Conservation (phyloP, 2,329 filamentous ascomycete genomes). For the Aspergillus ochraceus region DNA sequence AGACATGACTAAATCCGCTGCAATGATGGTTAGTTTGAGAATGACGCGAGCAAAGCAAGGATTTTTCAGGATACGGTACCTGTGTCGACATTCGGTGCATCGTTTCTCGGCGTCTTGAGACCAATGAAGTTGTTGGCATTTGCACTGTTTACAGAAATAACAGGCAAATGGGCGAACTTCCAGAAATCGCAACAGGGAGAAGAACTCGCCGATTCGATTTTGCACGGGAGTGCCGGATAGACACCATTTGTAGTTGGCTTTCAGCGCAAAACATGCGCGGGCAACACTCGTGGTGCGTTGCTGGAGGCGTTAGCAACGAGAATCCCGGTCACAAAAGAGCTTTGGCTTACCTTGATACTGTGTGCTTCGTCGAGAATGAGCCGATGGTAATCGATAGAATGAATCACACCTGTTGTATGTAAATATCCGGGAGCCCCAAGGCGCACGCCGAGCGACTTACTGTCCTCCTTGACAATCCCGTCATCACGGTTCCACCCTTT, state of each 20-base stretch:
- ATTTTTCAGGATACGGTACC: conserved; percentile 28
- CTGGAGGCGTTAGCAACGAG: conserved; percentile 21
- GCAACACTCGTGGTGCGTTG: conserved; percentile 82
- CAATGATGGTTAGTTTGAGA: conserved; percentile 15
- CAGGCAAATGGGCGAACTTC: conserved; percentile 86
- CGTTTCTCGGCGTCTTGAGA: conserved; percentile 68
- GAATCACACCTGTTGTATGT: conserved; percentile 63
- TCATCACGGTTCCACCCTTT: conserved; percentile 84
- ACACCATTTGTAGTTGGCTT: conserved; percentile 90
- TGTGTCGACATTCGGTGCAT: conserved; percentile 69
- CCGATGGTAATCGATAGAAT: conserved; percentile 83
- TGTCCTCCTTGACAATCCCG: conserved; percentile 75
- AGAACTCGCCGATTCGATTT: conserved; percentile 96
- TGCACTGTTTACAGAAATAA: conserved; percentile 88
- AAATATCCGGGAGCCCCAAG: conserved; percentile 1
- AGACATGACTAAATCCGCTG: conserved; percentile 66
- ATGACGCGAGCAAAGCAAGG: not conserved
- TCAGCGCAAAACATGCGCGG: conserved; percentile 89
- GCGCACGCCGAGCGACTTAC: conserved; percentile 30
- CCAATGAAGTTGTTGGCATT: conserved; percentile 83
- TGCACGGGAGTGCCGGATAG: conserved; percentile 92
- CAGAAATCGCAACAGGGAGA: conserved; percentile 89
- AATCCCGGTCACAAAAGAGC: not conserved
- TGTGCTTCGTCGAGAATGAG: conserved; percentile 94
- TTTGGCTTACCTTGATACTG: conserved; percentile 73